phyloP scores from a whole-genome alignment of 2,329 filamentous ascomycete genomes.

The Nigrospora oryzae region DNA sequence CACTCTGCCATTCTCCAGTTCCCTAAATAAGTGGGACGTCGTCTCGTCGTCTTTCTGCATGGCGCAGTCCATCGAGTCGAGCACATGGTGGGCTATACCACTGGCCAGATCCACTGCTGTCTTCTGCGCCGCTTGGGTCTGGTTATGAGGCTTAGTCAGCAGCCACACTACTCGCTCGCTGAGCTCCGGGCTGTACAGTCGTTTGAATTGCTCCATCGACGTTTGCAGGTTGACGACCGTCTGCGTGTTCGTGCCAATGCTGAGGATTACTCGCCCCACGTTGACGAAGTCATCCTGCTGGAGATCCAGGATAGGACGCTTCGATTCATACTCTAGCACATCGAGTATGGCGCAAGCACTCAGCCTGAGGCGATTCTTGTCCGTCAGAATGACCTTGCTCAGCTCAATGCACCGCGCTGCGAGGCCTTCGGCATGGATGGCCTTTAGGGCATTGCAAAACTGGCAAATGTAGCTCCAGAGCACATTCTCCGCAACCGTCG shows the following conservation, averaged over 20 bases:
- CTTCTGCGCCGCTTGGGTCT: slow-evolving; percentile 39
- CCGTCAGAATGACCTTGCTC: slow-evolving; percentile 82
- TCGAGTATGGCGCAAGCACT: slow-evolving; percentile 86
- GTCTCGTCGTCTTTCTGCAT: slow-evolving; percentile 75
- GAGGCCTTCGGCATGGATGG: slow-evolving; percentile 72
- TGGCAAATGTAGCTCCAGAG: slow-evolving; percentile 92
- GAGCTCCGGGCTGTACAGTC: slow-evolving; percentile 70
- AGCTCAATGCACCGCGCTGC: slow-evolving; percentile 81
- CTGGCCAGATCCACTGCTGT: slow-evolving; percentile 72
- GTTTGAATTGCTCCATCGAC: slow-evolving; percentile 66
- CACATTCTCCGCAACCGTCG: slow-evolving; percentile 57
- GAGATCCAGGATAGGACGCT: slow-evolving; percentile 61
- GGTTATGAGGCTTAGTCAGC: slow-evolving; percentile 53
- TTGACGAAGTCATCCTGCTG: slow-evolving; percentile 83
- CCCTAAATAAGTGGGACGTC: slow-evolving; percentile 62
- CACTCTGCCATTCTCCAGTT: slow-evolving; percentile 83
- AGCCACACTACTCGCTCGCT: slow-evolving; percentile 78
- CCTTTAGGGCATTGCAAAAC: slow-evolving; percentile 77
- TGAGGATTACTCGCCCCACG: slow-evolving; percentile 78
- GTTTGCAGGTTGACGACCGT: slow-evolving; percentile 55
- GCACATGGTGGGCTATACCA: slow-evolving; percentile 70
- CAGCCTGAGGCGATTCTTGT: slow-evolving; percentile 81
- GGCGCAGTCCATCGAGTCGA: slow-evolving; percentile 65
- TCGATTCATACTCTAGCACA: slow-evolving; percentile 72
- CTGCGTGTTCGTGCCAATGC: slow-evolving; percentile 64